Evolutionary conservation across 2,329 filamentous ascomycete species (phyloP), one percentile per base, ranked within the genome.

Genomic region (Phyllosticta paracitricarpa): DNA sequence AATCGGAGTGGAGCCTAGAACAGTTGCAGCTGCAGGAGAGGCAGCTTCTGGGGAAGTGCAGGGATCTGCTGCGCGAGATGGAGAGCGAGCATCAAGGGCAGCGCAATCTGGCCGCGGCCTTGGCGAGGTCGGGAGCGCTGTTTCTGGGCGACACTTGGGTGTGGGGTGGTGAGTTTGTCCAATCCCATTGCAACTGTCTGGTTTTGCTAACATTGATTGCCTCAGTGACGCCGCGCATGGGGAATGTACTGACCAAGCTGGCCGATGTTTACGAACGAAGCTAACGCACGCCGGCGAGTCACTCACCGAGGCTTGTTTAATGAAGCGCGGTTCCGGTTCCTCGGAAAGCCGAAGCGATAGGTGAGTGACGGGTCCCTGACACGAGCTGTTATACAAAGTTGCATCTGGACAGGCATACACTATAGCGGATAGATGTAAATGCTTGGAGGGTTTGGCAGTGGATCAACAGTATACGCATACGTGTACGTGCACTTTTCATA

Each of bases 101-200:
- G 5, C 58, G 56, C 3, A 66, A 63, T 8, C 57, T 72, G 24
- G 71, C 70, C 19, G 67, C 69, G n/a, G 66, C 67, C 24, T 57
- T 72, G 55, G 66, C 70, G 25, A 65, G 66, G 57, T 63, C 69
- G 40, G 69, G 68, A 62, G 68, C 68, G 17, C 62, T 61, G 0
- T 70, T 69, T 57, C 67, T 73, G 9, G 67, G 68, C 58, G 71
- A 72, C 62, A 57, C 56, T 28, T 57, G 58, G 33, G 66, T 63
- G 22, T 70, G 68, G 68, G 67, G 56, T 33, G 56, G 61, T 58
- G 7, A 53, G 56, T 54, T 2, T 8, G 4, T 28, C 26, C 7
- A 22, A 22, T 22, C 19, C 19, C 19, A 22, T 22, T 22, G 19
- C 19, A 22, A 22, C 19, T 22, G 19, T 63, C 12, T 25, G 22